Evolutionary conservation across 108 stramenopile genomes (phyloP).

Genomic region (Aurantiochytrium sp.): DNA sequence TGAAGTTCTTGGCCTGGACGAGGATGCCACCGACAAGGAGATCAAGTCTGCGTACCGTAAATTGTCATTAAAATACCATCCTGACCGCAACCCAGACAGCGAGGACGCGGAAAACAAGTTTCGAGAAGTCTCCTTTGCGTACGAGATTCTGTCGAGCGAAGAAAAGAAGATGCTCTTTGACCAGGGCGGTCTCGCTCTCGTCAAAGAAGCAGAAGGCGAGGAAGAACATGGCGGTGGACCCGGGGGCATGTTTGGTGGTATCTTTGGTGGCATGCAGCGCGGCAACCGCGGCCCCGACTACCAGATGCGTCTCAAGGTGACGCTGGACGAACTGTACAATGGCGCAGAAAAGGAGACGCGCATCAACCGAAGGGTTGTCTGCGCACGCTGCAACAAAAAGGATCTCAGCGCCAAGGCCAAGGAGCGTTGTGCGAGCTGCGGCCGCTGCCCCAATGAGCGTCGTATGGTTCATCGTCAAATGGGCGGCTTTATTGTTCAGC

Average conservation of each 20-base stretch:
- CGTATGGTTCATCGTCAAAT: constrained; percentile 25
- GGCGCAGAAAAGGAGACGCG: constrained; percentile 19
- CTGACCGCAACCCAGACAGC: constrained; percentile 24
- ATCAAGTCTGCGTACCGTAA: constrained; percentile 51
- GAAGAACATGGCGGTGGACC: constrained; percentile 21
- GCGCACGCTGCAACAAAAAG: not conserved
- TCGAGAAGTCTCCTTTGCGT: constrained; percentile 46
- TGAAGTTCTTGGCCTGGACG: constrained; percentile 16
- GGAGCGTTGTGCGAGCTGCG: constrained; percentile 16
- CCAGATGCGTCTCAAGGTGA: constrained; percentile 6
- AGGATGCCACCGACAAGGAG: constrained; percentile 8
- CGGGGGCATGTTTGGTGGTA: constrained; percentile 32
- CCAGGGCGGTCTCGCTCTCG: constrained; percentile 45
- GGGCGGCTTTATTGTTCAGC: constrained; percentile 28
- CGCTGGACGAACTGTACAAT: constrained; percentile 30
- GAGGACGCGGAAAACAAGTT: constrained; percentile 45
- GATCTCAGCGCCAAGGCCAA: not conserved
- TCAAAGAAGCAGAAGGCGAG: constrained; percentile 48
- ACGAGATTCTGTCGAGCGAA: constrained; percentile 43
- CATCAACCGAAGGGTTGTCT: constrained; percentile 22
- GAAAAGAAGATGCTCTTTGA: constrained; percentile 26
- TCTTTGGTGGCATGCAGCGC: constrained; percentile 31
- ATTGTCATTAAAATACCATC: constrained; percentile 53
- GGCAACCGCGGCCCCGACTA: constrained; percentile 16
- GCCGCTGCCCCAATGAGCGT: constrained; percentile 23